Evolutionary conservation across 2,329 filamentous ascomycete species (phyloP), one percentile per base, ranked within the genome.

Genomic region (Talaromyces sp.): DNA sequence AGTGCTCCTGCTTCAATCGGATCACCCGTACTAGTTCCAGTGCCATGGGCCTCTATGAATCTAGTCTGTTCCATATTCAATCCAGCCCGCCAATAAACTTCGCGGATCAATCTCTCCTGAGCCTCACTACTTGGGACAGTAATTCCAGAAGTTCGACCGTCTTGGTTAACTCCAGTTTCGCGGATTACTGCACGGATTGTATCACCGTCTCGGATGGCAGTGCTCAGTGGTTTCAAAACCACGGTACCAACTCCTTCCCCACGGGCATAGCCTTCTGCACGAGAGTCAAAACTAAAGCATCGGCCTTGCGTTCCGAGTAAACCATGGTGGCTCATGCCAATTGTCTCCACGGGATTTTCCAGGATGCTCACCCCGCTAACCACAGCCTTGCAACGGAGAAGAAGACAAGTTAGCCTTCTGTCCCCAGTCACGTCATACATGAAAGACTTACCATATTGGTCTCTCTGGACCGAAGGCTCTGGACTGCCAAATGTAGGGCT

Each of bases 131-230:
- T 79, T 0, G 79, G 79, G 44, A 75, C 66, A 0, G 77, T 77
- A 24, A 81, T 76, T 1, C 77, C 75, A 6, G 71, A 65, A 0
- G 78, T 78, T 16, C 59, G 62, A 2, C 70, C 70, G 54, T 71
- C 69, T 19, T 55, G 51, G 39, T 70, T 71, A 16, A 63, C 52
- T 2, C 57, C 62, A 1, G 66, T 67, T 19, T 58, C 57, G 3
- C 70, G 60, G 42, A 75, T 68, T 1, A 75, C 61, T 3, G 65
- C 68, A 4, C 70, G 60, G 16, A 75, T 65, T 2, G 69, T 60
- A 56, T 74, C 63, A 6, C 66, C 64, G 42, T 73, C 71, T 43
- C 62, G 51, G 13, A 74, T 40, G 0, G 72, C 72, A 16, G 61
- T 54, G 10, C 37, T 17, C 7, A 75, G 44, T 6, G 43, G 51